Percentiles rank a stretch among this genome's conserved stretches.
These are phyloP conservation scores for Chamaecrista fasciculata DNA, from an alignment of 306 rosid genomes.

Conservation along the genomic window DNA sequence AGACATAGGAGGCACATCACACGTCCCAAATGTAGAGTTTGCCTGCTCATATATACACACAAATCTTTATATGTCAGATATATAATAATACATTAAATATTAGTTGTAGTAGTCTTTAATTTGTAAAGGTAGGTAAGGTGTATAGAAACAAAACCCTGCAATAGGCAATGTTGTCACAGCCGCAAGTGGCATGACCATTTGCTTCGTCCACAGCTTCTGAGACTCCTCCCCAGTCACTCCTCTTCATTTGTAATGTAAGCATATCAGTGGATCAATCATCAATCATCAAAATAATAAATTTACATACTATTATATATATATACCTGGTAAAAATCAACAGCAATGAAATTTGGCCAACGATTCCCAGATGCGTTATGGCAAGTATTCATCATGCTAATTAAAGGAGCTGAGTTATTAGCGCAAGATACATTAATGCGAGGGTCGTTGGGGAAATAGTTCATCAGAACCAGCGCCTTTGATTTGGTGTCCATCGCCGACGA, in stretches of 20 bases:
- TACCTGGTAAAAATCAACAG: constrained; percentile 70
- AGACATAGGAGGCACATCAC: constrained; percentile 77
- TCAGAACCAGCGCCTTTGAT: constrained; percentile 41
- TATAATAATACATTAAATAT: too few relatives aligned
- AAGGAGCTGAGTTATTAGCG: constrained; percentile 52
- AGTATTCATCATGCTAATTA: constrained; percentile 35
- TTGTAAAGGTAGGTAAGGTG: too few relatives aligned
- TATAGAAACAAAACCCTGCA: constrained; percentile 53
- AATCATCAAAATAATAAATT: too few relatives aligned
- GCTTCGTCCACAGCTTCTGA: constrained; percentile 66
- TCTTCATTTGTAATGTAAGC: constrained; percentile 39
- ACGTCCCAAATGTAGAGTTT: constrained; percentile 60
- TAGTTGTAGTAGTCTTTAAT: too few relatives aligned
- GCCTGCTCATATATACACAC: constrained; percentile 38
- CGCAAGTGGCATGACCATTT: constrained; percentile 68
- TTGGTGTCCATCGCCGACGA: constrained; percentile 46
- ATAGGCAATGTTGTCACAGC: constrained; percentile 64
- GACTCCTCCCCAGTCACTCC: constrained; percentile 70
- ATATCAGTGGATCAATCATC: neutral
- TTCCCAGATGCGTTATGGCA: constrained; percentile 51
- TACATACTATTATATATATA: too few relatives aligned
- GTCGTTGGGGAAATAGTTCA: constrained; percentile 42
- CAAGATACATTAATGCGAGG: constrained; percentile 41
- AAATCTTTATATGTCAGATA: too few relatives aligned
- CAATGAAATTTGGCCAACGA: constrained; percentile 71